phyloP scores from a whole-genome alignment of 73 alveolate genomes.

The Uronychia binucleata region DNA sequence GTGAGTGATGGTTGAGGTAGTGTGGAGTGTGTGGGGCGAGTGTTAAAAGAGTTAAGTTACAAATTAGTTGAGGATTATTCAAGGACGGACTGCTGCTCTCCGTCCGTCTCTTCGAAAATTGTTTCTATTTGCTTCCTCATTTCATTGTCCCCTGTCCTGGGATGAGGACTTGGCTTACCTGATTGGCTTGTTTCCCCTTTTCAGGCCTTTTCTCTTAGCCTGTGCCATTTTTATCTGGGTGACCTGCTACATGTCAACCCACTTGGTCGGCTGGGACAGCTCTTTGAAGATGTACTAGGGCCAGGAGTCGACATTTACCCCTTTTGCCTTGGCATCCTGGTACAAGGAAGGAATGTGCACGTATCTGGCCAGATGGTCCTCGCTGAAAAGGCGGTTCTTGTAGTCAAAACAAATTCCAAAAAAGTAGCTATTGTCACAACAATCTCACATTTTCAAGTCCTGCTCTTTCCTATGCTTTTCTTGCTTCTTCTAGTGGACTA shows the following conservation, averaged over 20 bases:
- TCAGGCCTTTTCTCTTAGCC: background rate
- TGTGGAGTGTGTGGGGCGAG: no score
- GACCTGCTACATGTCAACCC: slow-evolving; percentile 6
- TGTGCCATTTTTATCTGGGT: background rate
- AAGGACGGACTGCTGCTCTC: no score
- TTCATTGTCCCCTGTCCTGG: no score
- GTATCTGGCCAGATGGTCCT: slow-evolving; percentile 6
- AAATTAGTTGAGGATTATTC: no score
- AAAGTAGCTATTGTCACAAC: background rate
- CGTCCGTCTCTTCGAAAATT: no score
- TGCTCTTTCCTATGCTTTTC: background rate
- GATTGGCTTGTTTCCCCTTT: background rate
- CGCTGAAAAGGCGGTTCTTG: background rate
- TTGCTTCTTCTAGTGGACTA: background rate
- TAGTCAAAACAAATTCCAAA: background rate
- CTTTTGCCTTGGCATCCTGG: background rate
- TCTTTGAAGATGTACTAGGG: background rate
- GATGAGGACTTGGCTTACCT: no score
- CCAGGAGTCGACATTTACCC: background rate
- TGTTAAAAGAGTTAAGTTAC: no score
- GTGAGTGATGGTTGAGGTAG: no score
- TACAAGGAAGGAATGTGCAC: background rate
- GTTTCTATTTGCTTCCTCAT: no score
- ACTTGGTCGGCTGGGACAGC: background rate
- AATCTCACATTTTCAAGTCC: background rate